Evolutionary conservation across 495 filamentous ascomycete genomes (phyloP).

Genomic region (Neurospora sp.): DNA sequence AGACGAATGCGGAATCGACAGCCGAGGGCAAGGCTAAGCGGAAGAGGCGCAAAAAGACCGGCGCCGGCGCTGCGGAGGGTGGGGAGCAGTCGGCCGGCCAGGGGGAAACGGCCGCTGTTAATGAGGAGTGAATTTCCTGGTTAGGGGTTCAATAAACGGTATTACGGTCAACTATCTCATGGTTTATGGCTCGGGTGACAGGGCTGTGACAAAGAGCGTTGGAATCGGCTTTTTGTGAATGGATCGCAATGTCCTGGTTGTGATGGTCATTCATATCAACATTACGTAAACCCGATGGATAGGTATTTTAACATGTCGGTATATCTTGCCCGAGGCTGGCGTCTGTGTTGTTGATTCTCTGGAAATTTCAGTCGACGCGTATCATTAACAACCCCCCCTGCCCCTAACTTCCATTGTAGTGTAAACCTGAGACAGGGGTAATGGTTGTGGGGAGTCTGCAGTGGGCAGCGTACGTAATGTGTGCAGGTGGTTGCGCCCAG

Average conservation of each 20-base stretch:
- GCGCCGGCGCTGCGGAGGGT: conserved; percentile 4
- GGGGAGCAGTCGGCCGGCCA: conserved; percentile 5
- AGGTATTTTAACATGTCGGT: too few relatives aligned
- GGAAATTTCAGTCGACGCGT: too few relatives aligned
- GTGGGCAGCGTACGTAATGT: background rate
- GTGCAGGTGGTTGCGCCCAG: background rate
- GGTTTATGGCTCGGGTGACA: background rate
- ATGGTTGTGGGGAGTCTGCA: background rate
- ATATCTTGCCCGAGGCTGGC: too few relatives aligned
- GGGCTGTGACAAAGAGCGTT: background rate
- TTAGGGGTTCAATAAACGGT: background rate
- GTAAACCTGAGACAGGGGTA: background rate
- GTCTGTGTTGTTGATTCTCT: too few relatives aligned
- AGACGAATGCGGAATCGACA: conserved; percentile 7
- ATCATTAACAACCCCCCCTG: background rate
- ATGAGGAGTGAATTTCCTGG: background rate
- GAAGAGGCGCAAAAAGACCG: conserved; percentile 35
- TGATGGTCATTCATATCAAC: too few relatives aligned
- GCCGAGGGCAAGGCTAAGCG: conserved; percentile 26
- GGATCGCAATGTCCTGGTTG: too few relatives aligned
- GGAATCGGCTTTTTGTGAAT: background rate
- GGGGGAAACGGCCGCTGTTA: conserved; percentile 10
- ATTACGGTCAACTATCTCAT: background rate
- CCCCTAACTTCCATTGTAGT: background rate
- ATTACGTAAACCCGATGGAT: too few relatives aligned